A percentile compares a stretch with the other conserved stretches of the same genome.
These are phyloP conservation scores for Mortierella sp. DNA, from an alignment of 371 early-diverging fungal species.

Conservation along the genomic window DNA sequence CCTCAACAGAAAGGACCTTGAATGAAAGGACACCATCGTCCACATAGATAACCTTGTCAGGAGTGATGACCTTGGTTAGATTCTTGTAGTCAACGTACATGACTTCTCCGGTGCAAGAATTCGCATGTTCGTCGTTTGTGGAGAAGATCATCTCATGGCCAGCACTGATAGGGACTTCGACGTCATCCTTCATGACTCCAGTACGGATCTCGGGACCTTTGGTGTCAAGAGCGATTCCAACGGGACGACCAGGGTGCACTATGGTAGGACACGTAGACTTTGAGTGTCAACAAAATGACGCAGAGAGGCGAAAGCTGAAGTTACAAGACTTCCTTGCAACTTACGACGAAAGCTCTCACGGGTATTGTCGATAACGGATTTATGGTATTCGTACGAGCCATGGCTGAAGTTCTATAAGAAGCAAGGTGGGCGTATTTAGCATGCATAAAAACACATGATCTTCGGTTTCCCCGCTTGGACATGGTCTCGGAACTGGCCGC, in stretches of 20 bases:
- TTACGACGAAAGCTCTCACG: conserved; percentile 61
- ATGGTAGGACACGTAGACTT: neutral
- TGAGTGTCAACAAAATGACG: too few relatives aligned
- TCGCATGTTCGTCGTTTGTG: conserved; percentile 75
- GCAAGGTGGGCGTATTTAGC: neutral
- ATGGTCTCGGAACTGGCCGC: too few relatives aligned
- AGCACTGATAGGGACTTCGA: conserved; percentile 70
- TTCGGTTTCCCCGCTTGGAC: too few relatives aligned
- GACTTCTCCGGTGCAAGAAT: conserved; percentile 73
- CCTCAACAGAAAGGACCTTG: conserved; percentile 77
- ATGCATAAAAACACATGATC: neutral
- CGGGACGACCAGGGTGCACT: conserved; percentile 74
- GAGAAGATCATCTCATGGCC: conserved; percentile 90
- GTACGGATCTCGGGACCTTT: conserved; percentile 91
- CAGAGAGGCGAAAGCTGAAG: too few relatives aligned
- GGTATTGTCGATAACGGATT: conserved; percentile 83
- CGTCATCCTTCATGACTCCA: conserved; percentile 75
- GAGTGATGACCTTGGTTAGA: conserved; percentile 80
- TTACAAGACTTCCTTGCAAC: neutral
- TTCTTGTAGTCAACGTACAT: conserved; percentile 92
- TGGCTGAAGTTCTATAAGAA: conserved; percentile 86
- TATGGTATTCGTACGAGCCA: conserved; percentile 96
- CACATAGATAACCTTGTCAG: conserved; percentile 88
- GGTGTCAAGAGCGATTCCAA: conserved; percentile 90
- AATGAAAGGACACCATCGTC: conserved; percentile 90